These are phyloP conservation scores for Diaporthe destruens DNA, from an alignment of 2,329 filamentous ascomycete species.

Conservation along the genomic window DNA sequence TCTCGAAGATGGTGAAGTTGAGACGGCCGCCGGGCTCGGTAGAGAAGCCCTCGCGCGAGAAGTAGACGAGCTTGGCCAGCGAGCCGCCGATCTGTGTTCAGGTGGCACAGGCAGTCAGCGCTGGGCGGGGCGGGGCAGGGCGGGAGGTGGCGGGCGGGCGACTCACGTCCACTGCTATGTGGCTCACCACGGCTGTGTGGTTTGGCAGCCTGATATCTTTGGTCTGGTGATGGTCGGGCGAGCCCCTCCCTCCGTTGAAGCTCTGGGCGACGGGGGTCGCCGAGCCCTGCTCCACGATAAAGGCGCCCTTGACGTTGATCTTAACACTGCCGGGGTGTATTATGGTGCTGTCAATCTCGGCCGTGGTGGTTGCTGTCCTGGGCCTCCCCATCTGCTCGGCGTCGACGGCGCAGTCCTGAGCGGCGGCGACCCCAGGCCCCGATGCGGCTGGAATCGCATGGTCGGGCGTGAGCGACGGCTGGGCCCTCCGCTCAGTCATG, in stretches of 20 bases:
- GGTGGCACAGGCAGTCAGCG: constrained; percentile 2
- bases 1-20: constrained; percentile 97
- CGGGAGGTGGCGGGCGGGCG: too few species aligned
- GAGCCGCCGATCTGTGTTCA: constrained; percentile 92
- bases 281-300: constrained; percentile 89
- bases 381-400: constrained; percentile 46
- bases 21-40: constrained; percentile 87
- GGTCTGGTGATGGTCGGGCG: constrained; percentile 73
- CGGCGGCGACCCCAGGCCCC: neutral
- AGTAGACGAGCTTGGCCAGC: constrained; percentile 96
- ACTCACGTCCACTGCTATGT: constrained; percentile 94
- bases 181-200: constrained; percentile 94
- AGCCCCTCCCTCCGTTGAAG: constrained; percentile 57
- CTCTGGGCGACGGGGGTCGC: constrained; percentile 56
- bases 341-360: constrained; percentile 72
- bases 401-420: constrained; percentile 31
- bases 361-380: constrained; percentile 61
- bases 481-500: constrained; percentile 25
- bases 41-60: constrained; percentile 86
- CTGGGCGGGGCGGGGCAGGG: neutral
- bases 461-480: constrained; percentile 18
- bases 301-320: constrained; percentile 97
- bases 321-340: constrained; percentile 79
- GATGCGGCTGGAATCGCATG: neutral
- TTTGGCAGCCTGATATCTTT: constrained; percentile 97